phyloP scores from a whole-genome alignment of 2,329 filamentous ascomycete genomes.

The Colletotrichum lentis region DNA sequence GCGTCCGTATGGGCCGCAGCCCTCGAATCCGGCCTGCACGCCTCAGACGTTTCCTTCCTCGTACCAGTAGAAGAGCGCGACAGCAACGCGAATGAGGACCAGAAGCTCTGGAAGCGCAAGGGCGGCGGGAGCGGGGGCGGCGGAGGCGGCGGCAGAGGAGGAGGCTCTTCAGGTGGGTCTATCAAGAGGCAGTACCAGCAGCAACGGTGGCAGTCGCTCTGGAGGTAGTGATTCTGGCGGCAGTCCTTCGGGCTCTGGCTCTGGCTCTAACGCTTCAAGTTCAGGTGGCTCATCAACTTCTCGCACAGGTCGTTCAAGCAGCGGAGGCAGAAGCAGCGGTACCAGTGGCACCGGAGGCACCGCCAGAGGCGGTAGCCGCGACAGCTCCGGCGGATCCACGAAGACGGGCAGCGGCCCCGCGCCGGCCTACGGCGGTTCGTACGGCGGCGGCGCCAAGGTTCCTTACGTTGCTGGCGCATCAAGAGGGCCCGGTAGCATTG shows the following conservation, averaged over 20 bases:
- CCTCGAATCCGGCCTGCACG: conserved; percentile 39
- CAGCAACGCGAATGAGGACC: conserved; percentile 39
- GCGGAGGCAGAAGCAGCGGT: conserved; percentile 29
- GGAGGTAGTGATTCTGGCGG: no score
- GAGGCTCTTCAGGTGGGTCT: conserved; percentile 36
- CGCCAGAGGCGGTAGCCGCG: conserved; percentile 23
- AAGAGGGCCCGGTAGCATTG: conserved; percentile 45
- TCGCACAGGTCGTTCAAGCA: conserved; percentile 30
- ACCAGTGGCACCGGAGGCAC: background rate
- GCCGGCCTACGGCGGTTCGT: conserved; percentile 69
- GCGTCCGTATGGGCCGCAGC: conserved; percentile 40
- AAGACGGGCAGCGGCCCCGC: conserved; percentile 64
- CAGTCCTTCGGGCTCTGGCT: conserved; percentile 13
- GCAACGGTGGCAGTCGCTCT: no score
- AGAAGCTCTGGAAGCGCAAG: conserved; percentile 67
- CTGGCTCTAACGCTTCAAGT: no score
- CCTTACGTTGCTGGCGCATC: conserved; percentile 68
- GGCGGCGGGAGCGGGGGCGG: no score
- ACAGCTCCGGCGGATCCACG: conserved; percentile 60
- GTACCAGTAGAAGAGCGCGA: conserved; percentile 37
- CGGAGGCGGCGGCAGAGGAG: conserved; percentile 58
- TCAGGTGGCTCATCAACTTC: conserved; percentile 41
- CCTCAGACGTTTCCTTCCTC: conserved; percentile 30
- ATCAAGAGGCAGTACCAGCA: no score
- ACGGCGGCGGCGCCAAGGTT: conserved; percentile 68